Percentiles rank a stretch among this genome's conserved stretches.
Evolutionary conservation across 306 rosid species (phyloP).

Genomic region (Cicer yamashitae): DNA sequence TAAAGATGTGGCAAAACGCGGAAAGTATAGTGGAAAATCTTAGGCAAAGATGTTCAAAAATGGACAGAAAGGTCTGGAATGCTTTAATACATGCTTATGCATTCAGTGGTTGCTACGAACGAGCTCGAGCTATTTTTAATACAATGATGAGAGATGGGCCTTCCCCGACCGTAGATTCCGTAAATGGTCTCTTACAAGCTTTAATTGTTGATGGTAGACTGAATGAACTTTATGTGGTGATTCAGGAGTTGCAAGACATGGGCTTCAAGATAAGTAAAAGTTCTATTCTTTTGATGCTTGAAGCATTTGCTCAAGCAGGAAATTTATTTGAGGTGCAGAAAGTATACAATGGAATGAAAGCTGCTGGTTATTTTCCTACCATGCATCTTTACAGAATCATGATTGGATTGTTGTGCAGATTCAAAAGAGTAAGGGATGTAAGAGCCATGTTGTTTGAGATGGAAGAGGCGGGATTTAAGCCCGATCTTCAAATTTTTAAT

Average conservation of each 20-base stretch:
- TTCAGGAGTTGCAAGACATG: constrained; percentile 96
- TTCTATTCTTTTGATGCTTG: constrained; percentile 86
- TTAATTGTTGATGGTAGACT: constrained; percentile 79
- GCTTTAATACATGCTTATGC: constrained; percentile 91
- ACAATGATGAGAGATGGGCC: constrained; percentile 96
- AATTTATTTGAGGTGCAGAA: constrained; percentile 89
- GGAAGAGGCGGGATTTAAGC: constrained; percentile 87
- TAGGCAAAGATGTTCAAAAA: constrained; percentile 56
- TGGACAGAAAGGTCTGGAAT: constrained; percentile 92
- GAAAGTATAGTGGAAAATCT: constrained; percentile 87
- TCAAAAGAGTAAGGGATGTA: constrained; percentile 74
- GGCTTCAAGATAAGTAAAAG: constrained; percentile 87
- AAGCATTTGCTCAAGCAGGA: constrained; percentile 83
- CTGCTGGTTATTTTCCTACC: constrained; percentile 91
- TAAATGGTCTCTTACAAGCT: constrained; percentile 83
- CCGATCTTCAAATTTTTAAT: constrained; percentile 81
- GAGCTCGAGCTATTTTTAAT: constrained; percentile 92
- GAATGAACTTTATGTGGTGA: constrained; percentile 81
- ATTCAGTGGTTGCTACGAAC: constrained; percentile 80
- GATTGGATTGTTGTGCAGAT: constrained; percentile 74
- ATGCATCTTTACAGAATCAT: constrained; percentile 84
- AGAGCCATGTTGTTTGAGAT: constrained; percentile 83
- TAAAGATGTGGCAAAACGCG: constrained; percentile 87
- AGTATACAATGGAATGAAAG: constrained; percentile 93
- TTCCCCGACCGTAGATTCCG: constrained; percentile 80